These are phyloP conservation scores for Omphalotus guepiniiformis DNA, from an alignment of 768 basidiomycete genomes.

Conservation along the genomic window DNA sequence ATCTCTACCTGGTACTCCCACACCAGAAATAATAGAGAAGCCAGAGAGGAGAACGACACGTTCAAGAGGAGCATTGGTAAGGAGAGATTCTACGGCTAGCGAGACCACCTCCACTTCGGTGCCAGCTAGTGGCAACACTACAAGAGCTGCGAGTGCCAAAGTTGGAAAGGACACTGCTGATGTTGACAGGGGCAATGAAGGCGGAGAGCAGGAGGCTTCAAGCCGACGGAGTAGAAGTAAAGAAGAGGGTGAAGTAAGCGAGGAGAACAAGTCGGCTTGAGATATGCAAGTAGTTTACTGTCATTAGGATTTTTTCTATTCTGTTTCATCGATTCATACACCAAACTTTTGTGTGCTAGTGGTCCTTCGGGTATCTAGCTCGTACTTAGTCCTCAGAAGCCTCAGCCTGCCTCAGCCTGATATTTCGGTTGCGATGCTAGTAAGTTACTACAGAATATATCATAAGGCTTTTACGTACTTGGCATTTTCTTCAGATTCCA, in stretches of 20 bases:
- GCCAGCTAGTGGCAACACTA: too few relatives aligned
- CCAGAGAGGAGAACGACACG: constrained; percentile 8
- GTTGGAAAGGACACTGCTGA: background rate
- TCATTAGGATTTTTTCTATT: too few relatives aligned
- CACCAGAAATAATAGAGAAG: background rate
- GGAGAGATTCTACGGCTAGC: constrained; percentile 7
- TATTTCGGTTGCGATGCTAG: too few relatives aligned
- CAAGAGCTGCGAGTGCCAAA: background rate
- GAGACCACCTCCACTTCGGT: constrained; percentile 3
- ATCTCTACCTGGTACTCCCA: background rate
- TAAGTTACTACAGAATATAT: too few relatives aligned
- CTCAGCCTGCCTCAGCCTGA: too few relatives aligned
- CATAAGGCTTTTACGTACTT: too few relatives aligned
- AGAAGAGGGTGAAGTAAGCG: constrained; percentile 7
- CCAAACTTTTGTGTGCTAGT: too few relatives aligned
- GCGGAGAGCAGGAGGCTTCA: background rate
- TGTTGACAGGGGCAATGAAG: background rate
- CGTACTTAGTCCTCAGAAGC: too few relatives aligned
- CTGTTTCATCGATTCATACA: too few relatives aligned
- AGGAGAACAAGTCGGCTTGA: constrained; percentile 5
- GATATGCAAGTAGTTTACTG: too few relatives aligned
- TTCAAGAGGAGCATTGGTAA: constrained; percentile 2
- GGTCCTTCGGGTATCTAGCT: too few relatives aligned
- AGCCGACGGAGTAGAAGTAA: constrained; percentile 5
- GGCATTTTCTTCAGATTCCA: too few relatives aligned